Conservation (phyloP, 116 monocot species). For the Phalaenopsis hybrid region DNA sequence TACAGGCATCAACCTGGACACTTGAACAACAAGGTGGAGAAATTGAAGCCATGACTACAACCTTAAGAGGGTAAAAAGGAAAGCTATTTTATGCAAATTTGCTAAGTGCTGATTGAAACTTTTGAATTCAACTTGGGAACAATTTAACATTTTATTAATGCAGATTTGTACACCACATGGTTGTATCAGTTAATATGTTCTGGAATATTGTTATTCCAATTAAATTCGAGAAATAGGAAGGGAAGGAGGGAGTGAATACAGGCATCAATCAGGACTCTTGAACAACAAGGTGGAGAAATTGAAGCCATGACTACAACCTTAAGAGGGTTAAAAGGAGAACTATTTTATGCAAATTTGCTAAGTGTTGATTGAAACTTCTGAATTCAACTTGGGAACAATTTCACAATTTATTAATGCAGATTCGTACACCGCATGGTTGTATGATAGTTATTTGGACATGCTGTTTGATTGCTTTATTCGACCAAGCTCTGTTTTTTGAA, state of each 20-base stretch:
- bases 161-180: too few species aligned
- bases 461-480: not conserved
- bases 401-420: not conserved
- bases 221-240: not conserved
- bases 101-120: not conserved
- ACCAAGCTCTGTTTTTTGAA: conserved; percentile 1
- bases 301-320: too few species aligned
- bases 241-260: not conserved
- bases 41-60: too few species aligned
- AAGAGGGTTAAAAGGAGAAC: not conserved
- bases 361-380: not conserved
- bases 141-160: too few species aligned
- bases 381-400: too few species aligned
- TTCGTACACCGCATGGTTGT: not conserved
- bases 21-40: not conserved
- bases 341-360: not conserved
- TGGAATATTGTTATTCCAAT: not conserved
- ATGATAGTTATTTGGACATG: not conserved
- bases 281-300: not conserved
- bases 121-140: not conserved
- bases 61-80: not conserved
- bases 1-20: not conserved
- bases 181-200: not conserved
- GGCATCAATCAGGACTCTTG: not conserved
- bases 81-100: not conserved